Evolutionary conservation across 129 eudicot genomes (phyloP).

Genomic region (Flaveria robusta): DNA sequence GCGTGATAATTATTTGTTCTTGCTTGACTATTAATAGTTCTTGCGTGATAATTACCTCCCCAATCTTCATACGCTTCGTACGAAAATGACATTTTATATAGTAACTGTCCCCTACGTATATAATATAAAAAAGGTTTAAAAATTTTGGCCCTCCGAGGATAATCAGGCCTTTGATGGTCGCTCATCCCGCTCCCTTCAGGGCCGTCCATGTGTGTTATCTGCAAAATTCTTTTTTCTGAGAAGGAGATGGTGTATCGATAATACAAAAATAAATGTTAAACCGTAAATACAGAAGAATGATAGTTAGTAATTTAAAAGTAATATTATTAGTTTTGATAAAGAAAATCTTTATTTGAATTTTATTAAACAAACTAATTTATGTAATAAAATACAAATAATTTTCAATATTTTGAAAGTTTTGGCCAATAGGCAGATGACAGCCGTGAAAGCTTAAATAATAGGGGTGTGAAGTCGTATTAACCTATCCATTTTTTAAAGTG

Average conservation of each 20-base stretch:
- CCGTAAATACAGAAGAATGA: background rate
- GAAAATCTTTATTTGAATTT: background rate
- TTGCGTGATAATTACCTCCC: too few relatives aligned
- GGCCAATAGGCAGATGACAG: background rate
- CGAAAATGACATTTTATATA: too few relatives aligned
- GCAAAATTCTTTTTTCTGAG: too few relatives aligned
- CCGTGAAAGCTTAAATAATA: slow-evolving; percentile 26
- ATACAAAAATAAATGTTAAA: background rate
- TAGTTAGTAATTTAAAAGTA: background rate
- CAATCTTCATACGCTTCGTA: too few relatives aligned
- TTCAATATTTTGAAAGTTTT: background rate
- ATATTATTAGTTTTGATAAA: background rate
- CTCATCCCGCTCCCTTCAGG: too few relatives aligned
- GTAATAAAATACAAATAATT: background rate
- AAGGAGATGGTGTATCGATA: too few relatives aligned
- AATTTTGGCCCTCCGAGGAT: too few relatives aligned
- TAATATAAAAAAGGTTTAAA: too few relatives aligned
- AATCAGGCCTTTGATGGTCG: rapidly evolving
- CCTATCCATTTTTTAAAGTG: slow-evolving; percentile 20
- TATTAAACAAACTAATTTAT: background rate
- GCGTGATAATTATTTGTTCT: too few relatives aligned
- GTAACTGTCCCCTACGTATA: too few relatives aligned
- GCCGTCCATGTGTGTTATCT: too few relatives aligned
- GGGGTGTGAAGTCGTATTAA: slow-evolving; percentile 2
- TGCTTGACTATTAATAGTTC: too few relatives aligned